Evolutionary conservation across 257 asterid species (phyloP).

Genomic region (Echites panduratus): DNA sequence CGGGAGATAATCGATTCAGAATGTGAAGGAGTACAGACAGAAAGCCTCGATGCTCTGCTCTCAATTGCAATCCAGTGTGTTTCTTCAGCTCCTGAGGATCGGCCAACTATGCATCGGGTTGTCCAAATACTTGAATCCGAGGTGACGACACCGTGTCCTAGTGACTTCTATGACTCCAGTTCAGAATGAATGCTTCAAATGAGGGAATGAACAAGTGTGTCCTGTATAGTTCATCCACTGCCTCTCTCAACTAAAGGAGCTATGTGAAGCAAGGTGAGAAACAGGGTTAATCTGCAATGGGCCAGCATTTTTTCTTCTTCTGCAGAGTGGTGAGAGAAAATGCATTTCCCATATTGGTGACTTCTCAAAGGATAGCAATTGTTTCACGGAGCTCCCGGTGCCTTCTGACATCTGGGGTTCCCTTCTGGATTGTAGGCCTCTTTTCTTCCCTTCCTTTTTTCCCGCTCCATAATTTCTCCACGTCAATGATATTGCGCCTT

Average conservation of each 20-base stretch:
- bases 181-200: slow-evolving; percentile 44
- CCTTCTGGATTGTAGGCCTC: not conserved
- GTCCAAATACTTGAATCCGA: slow-evolving; percentile 89
- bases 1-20: slow-evolving; percentile 74
- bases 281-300: slow-evolving; percentile 25
- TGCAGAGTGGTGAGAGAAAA: slow-evolving; percentile 27
- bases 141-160: slow-evolving; percentile 86
- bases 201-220: slow-evolving; percentile 13
- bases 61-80: slow-evolving; percentile 82
- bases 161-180: slow-evolving; percentile 83
- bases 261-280: slow-evolving; percentile 21
- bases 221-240: slow-evolving; percentile 17
- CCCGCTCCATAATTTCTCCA: slow-evolving; percentile 1
- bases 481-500: slow-evolving; percentile 4
- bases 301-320: slow-evolving; percentile 25
- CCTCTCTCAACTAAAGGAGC: slow-evolving; percentile 29
- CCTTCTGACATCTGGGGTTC: not conserved
- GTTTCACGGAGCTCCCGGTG: not conserved
- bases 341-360: not conserved
- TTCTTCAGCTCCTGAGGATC: slow-evolving; percentile 75
- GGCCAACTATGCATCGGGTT: slow-evolving; percentile 92
- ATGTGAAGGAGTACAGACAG: slow-evolving; percentile 71
- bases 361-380: not conserved
- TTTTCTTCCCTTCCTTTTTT: not conserved
- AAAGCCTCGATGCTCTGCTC: slow-evolving; percentile 71